phyloP scores from a whole-genome alignment of 352 stramenopile species.

The Blastocystis sp. region DNA sequence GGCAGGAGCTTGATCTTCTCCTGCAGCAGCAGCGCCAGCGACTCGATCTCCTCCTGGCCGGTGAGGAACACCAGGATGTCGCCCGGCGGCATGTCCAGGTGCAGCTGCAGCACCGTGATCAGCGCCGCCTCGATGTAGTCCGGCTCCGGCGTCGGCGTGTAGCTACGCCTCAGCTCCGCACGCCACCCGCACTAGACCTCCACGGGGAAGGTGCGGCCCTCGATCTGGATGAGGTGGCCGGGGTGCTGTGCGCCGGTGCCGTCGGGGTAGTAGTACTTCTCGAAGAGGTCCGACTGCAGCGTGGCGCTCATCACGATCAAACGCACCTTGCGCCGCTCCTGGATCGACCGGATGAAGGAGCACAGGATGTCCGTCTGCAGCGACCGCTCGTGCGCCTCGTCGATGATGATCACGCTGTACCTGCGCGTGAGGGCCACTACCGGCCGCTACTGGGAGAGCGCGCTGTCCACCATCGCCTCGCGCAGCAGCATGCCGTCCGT shows the following conservation, averaged over 20 bases:
- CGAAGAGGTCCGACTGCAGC: slow-evolving; percentile 81
- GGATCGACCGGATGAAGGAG: slow-evolving; percentile 80
- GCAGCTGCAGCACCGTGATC: slow-evolving; percentile 79
- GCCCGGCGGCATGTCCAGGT: slow-evolving; percentile 76
- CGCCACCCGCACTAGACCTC: slow-evolving; percentile 62
- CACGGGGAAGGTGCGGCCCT: slow-evolving; percentile 70
- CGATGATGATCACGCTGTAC: slow-evolving; percentile 93
- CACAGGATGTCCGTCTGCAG: slow-evolving; percentile 92
- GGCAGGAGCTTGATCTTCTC: slow-evolving; percentile 79
- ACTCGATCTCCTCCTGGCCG: slow-evolving; percentile 92
- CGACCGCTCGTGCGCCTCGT: slow-evolving; percentile 96
- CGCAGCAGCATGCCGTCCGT: slow-evolving; percentile 92
- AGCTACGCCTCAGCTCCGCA: not conserved
- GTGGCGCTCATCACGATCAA: slow-evolving; percentile 84
- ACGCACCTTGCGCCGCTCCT: slow-evolving; percentile 77
- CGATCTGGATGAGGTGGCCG: slow-evolving; percentile 61
- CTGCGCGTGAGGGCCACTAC: slow-evolving; percentile 74
- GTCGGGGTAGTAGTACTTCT: slow-evolving; percentile 77
- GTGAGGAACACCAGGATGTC: slow-evolving; percentile 90
- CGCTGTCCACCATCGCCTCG: slow-evolving; percentile 77
- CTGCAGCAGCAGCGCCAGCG: slow-evolving; percentile 79
- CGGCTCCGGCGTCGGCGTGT: slow-evolving; percentile 80
- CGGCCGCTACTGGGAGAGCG: slow-evolving; percentile 70
- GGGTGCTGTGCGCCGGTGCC: not conserved
- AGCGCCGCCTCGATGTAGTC: slow-evolving; percentile 85